A percentile compares a stretch with the other conserved stretches of the same genome.
These are phyloP conservation scores for Citrullus amarus DNA, from an alignment of 306 rosid genomes.

Conservation along the genomic window DNA sequence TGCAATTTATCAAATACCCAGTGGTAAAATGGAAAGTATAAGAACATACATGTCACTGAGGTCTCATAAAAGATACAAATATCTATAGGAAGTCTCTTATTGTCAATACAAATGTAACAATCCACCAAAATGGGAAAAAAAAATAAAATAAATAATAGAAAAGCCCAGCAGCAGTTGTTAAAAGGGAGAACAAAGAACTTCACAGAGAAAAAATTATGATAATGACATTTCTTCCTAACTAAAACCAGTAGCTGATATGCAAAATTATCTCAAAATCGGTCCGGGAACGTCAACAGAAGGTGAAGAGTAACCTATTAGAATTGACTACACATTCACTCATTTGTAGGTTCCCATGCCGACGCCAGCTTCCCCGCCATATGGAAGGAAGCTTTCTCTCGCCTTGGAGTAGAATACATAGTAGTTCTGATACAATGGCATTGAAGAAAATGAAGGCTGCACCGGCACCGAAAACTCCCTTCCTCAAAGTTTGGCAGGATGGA, in stretches of 20 bases:
- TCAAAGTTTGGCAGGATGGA: constrained; percentile 54
- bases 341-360: constrained; percentile 88
- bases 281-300: constrained; percentile 10
- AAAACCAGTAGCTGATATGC: constrained; percentile 18
- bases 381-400: constrained; percentile 65
- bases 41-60: neutral
- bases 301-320: neutral
- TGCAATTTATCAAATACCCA: neutral
- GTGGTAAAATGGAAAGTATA: neutral
- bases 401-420: constrained; percentile 76
- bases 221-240: neutral
- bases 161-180: neutral
- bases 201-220: neutral
- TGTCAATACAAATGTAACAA: constrained; percentile 5
- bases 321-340: constrained; percentile 25
- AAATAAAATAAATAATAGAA: too few relatives aligned
- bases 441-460: constrained; percentile 80
- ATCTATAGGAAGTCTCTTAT: neutral
- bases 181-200: neutral
- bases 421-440: constrained; percentile 51
- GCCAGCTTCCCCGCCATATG: constrained; percentile 53
- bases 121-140: neutral
- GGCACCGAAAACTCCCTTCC: constrained; percentile 87
- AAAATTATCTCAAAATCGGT: constrained; percentile 18
- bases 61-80: neutral